Base-by-base conservation (phyloP, 2,329 filamentous ascomycete species). In the Arthrobotrys pseudoclavata region DNA sequence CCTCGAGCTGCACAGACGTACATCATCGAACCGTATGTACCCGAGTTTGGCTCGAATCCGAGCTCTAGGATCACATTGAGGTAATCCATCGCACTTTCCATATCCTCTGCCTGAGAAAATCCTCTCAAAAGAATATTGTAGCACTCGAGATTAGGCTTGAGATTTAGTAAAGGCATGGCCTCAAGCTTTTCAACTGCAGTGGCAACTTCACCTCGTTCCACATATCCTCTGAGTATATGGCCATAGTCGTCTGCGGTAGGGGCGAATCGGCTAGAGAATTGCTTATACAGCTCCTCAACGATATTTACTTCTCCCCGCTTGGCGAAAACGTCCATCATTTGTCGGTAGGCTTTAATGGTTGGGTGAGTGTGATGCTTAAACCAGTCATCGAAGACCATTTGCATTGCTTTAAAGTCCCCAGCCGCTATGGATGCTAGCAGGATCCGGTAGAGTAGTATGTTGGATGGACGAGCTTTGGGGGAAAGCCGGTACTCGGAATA, bases 41-140 rank as follows among this genome's bases (percentile, higher is more conserved):
- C 87, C 0, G 84, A 81, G 82, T 92, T 88, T 0, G 92, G 90
- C 22, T 83, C 81, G 2, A 89, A 34, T 76, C 84, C 81, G 78
- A 83, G 80, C 80, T 86, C 79, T 2, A 87, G 74, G 82, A 96
- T 86, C 9, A 87, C 84, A 18, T 89, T 86, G 81, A 96, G 94
- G 60, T 87, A 86, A 5, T 85, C 82, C 70, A 92, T 84, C 12
- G 90, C 91, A 4, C 88, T 88, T n/a, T 89, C 85, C 50, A 92
- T 87, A 82, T 96, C 89, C 57, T 89, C 86, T 0, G 88, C 87
- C 80, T 89, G 89, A 18, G 87, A 86, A 83, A 94, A 88, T 1
- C 91, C 90, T 81, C 91, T 89, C 53, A 98, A 85, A 29, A 97
- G 84, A 22, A 90, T 89, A 82, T 97, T 97, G 91, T 91, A 97